Evolutionary conservation across 352 stramenopile genomes (phyloP).

Genomic region (Pythium apleroticum): DNA sequence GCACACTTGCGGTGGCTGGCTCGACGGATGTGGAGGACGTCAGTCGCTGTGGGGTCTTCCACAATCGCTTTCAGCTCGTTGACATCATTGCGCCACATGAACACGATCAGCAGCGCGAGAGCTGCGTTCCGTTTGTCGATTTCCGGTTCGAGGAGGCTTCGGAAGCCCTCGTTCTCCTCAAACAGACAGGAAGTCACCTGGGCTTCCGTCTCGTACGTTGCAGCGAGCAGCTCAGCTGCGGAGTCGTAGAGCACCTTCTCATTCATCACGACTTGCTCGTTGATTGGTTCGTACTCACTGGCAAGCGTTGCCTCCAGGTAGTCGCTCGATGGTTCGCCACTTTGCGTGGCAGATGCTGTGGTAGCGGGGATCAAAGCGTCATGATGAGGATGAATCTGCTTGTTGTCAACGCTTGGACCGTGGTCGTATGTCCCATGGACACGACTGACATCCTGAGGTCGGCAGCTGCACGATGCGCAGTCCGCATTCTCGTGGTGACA

Average conservation of each 20-base stretch:
- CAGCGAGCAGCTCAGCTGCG: slow-evolving; percentile 21
- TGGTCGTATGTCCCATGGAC: no score
- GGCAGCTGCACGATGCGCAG: no score
- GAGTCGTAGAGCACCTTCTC: slow-evolving; percentile 32
- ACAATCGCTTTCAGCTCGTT: not conserved
- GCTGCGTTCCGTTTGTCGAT: slow-evolving; percentile 30
- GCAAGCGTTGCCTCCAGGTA: slow-evolving; percentile 12
- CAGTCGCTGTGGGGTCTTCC: not conserved
- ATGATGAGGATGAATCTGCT: no score
- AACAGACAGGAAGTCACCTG: slow-evolving; percentile 26
- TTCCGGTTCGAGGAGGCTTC: slow-evolving; percentile 33
- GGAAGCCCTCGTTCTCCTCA: slow-evolving; percentile 40
- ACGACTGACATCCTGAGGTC: no score
- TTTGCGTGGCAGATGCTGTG: not conserved
- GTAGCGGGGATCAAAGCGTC: no score
- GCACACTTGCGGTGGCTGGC: slow-evolving; percentile 5
- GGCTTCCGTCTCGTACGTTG: slow-evolving; percentile 21
- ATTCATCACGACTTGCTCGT: slow-evolving; percentile 25
- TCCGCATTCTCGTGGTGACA: no score
- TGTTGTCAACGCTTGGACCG: no score
- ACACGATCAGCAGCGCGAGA: slow-evolving; percentile 35
- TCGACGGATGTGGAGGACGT: slow-evolving; percentile 5
- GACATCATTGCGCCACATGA: slow-evolving; percentile 8
- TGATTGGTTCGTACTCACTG: slow-evolving; percentile 16
- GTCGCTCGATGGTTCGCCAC: not conserved